Percentiles rank a stretch among this genome's conserved stretches.
These are phyloP conservation scores for Pseudocercospora musae DNA, from an alignment of 2,329 filamentous ascomycete genomes.

Conservation along the genomic window DNA sequence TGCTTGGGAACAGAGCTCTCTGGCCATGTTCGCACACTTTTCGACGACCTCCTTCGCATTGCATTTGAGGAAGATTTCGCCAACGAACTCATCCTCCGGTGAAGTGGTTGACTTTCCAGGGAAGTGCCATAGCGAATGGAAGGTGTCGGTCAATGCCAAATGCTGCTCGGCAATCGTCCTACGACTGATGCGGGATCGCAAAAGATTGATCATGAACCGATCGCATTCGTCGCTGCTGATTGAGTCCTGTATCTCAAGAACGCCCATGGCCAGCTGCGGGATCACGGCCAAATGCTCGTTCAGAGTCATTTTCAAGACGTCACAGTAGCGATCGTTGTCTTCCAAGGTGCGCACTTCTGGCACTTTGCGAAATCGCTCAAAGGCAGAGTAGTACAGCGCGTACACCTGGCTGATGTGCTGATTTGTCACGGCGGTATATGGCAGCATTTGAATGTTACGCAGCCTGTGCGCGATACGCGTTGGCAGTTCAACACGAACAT, in stretches of 20 bases:
- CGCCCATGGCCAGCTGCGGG: constrained; percentile 88
- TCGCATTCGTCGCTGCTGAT: constrained; percentile 81
- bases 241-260: constrained; percentile 81
- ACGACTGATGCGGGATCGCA: constrained; percentile 88
- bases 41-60: constrained; percentile 86
- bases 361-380: constrained; percentile 81
- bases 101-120: constrained; percentile 63
- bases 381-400: constrained; percentile 94
- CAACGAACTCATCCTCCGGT: constrained; percentile 77
- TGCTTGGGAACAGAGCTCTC: constrained; percentile 68
- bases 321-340: constrained; percentile 86
- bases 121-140: constrained; percentile 85
- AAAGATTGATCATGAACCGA: constrained; percentile 89
- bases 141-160: constrained; percentile 89
- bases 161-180: constrained; percentile 98
- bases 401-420: constrained; percentile 91
- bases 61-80: constrained; percentile 91
- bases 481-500: constrained; percentile 91
- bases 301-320: constrained; percentile 72
- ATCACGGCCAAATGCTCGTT: constrained; percentile 90
- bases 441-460: constrained; percentile 93
- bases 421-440: constrained; percentile 95
- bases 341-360: constrained; percentile 80
- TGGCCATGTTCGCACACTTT: constrained; percentile 73
- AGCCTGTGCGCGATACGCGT: constrained; percentile 87